Base-by-base conservation (phyloP, 352 stramenopile genomes). In the Achlya hypogyna region DNA sequence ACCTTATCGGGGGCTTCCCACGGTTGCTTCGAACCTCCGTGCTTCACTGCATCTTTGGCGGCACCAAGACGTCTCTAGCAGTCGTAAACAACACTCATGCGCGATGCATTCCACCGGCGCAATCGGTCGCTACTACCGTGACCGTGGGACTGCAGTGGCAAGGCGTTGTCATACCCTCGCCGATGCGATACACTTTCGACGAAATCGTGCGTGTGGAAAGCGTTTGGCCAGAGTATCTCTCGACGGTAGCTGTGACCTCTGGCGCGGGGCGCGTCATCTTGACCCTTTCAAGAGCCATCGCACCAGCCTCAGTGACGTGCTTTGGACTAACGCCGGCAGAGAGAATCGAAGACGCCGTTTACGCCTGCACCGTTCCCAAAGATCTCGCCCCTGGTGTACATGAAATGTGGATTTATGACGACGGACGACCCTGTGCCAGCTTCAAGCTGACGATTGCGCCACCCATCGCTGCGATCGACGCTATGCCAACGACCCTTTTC, bases 11-110 rank as follows among this genome's bases (percentile, higher is more conserved):
- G 18, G 42, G 32, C 27, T 67, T 67, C 28, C 40, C 60, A 5
- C 12, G 2, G 38, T 10, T 18, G 38, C 6, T 67, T 18, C 32
- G 31, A 18, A 31, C 42, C 1, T 25, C 18, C 20, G 23, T 22
- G 23, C 49, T 67, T 47, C n/a, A 8, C 12, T 67, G 60, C 43
- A 27, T 20, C n/a, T n/a, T n/a, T n/a, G n/a, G n/a, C n/a, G n/a
- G n/a, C n/a, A n/a, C n/a, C n/a, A n/a, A 9, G 14, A 5, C 22
- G 5, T 18, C 8, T 6, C 16, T 16, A 29, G 59, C 59, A 32
- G 29, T 58, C 18, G 20, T 65, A 16, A 65, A 65, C 29, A 20
- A 59, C 25, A 51, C 59, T 18, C n/a, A 40, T 65, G 10, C 47
- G 20, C 20, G 1, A 16, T 65, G 59, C 42, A 32, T 65, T 18